phyloP scores from a whole-genome alignment of 106 monocot genomes.

The Acorus gramineus region DNA sequence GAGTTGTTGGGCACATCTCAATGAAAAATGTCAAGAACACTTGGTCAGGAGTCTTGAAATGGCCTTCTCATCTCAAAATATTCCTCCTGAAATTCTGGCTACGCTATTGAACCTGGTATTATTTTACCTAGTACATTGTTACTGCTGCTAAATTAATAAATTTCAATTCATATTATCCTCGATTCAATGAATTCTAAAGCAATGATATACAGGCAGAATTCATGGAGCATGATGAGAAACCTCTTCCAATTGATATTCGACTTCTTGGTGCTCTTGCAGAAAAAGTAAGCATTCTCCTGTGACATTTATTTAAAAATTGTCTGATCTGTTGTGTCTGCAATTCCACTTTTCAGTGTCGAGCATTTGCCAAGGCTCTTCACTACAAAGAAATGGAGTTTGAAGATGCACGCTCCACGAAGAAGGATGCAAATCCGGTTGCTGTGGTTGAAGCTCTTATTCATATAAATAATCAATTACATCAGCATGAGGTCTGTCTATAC shows the following conservation, averaged over 20 bases:
- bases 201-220: constrained; percentile 69
- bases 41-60: constrained; percentile 90
- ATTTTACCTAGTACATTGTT: neutral
- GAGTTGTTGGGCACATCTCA: constrained; percentile 96
- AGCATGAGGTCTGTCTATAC: constrained; percentile 70
- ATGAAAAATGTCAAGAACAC: constrained; percentile 84
- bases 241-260: constrained; percentile 99
- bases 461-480: constrained; percentile 96
- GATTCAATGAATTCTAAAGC: no score
- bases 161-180: no score
- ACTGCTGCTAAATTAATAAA: neutral
- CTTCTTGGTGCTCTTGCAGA: constrained; percentile 98
- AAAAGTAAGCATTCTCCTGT: constrained; percentile 40
- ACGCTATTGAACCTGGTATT: constrained; percentile 84
- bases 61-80: constrained; percentile 95
- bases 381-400: constrained; percentile 99
- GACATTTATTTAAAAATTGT: neutral
- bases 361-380: constrained; percentile 98
- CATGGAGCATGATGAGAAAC: constrained; percentile 99
- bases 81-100: constrained; percentile 97
- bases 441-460: constrained; percentile 98
- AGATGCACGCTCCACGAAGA: constrained; percentile 86
- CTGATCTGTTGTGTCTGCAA: neutral
- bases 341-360: constrained; percentile 62
- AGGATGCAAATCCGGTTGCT: constrained; percentile 94